Percentiles rank a stretch among this genome's conserved stretches.
These are phyloP conservation scores for Skeletonema menzelii DNA, from an alignment of 108 stramenopile species.

Conservation along the genomic window DNA sequence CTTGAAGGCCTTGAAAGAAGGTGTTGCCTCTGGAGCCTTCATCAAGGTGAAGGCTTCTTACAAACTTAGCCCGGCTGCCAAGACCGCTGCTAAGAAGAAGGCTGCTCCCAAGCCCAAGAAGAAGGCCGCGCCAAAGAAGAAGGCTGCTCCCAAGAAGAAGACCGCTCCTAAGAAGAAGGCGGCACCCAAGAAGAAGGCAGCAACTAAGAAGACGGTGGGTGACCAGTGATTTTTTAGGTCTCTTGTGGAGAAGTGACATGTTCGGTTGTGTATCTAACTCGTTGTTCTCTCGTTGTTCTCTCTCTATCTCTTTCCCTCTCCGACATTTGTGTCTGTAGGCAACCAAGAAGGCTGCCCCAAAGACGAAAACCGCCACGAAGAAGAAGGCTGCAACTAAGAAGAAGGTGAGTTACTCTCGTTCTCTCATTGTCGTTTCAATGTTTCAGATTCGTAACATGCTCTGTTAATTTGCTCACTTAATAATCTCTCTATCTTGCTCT, in stretches of 20 bases:
- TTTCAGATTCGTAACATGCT: too few species aligned
- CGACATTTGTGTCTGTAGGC: too few species aligned
- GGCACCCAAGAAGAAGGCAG: not conserved
- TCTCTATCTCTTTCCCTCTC: too few species aligned
- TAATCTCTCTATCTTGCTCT: not conserved
- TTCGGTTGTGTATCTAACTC: too few species aligned
- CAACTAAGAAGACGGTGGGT: not conserved
- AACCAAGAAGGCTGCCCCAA: not conserved
- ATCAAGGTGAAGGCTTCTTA: slow-evolving; percentile 51
- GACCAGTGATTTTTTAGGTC: too few species aligned
- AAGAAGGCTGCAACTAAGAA: not conserved
- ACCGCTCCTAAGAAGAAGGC: too few species aligned
- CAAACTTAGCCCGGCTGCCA: slow-evolving; percentile 53
- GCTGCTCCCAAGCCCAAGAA: slow-evolving; percentile 29
- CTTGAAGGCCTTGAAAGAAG: slow-evolving; percentile 40
- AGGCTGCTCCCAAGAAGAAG: not conserved
- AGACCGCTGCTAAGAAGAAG: slow-evolving; percentile 55
- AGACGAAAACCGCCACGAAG: not conserved
- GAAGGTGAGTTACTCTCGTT: too few species aligned
- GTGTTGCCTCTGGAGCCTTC: slow-evolving; percentile 45
- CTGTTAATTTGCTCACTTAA: not conserved
- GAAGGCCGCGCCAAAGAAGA: slow-evolving; percentile 21
- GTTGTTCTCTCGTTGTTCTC: too few species aligned
- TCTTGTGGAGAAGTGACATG: too few species aligned
- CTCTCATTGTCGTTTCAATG: too few species aligned